Conservation (phyloP, 2,329 filamentous ascomycete genomes). For the Monosporascus sp. region DNA sequence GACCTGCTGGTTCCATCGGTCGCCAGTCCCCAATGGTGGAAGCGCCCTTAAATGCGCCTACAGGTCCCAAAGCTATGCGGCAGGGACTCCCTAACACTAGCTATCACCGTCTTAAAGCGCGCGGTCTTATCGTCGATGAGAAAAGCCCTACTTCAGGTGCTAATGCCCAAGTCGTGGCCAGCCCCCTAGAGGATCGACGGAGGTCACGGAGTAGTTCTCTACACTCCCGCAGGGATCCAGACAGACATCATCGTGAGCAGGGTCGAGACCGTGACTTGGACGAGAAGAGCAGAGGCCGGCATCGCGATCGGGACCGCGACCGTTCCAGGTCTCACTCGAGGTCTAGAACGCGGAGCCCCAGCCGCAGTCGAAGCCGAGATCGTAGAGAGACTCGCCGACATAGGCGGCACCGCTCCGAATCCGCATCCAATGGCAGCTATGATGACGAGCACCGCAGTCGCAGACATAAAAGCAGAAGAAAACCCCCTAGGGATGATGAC, state of each 20-base stretch:
- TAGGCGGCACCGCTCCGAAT: conserved; percentile 51
- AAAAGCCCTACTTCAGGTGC: conserved; percentile 25
- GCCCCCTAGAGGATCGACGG: conserved; percentile 27
- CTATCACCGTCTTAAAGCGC: conserved; percentile 57
- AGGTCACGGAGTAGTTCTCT: conserved; percentile 46
- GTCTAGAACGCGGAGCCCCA: conserved; percentile 31
- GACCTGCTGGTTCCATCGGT: conserved; percentile 16
- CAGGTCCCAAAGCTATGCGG: conserved; percentile 90
- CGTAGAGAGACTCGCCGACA: conserved; percentile 44
- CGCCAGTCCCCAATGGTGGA: conserved; percentile 26
- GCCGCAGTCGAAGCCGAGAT: conserved; percentile 36
- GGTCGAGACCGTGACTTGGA: conserved; percentile 29
- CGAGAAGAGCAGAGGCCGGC: conserved; percentile 18
- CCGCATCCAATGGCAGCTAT: conserved; percentile 40
- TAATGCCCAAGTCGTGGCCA: conserved; percentile 27
- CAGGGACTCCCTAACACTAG: conserved; percentile 82
- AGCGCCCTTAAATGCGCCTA: conserved; percentile 70
- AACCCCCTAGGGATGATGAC: conserved; percentile 42
- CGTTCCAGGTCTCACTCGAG: conserved; percentile 21
- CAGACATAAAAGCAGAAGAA: conserved; percentile 40
- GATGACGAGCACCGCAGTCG: conserved; percentile 48
- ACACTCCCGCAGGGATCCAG: conserved; percentile 32
- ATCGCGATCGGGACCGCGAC: conserved; percentile 27
- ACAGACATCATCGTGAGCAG: conserved; percentile 28
- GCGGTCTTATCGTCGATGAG: conserved; percentile 41